These are phyloP conservation scores for Deuterostichococcus epilithicus DNA, from an alignment of 139 green algal species.

Conservation along the genomic window DNA sequence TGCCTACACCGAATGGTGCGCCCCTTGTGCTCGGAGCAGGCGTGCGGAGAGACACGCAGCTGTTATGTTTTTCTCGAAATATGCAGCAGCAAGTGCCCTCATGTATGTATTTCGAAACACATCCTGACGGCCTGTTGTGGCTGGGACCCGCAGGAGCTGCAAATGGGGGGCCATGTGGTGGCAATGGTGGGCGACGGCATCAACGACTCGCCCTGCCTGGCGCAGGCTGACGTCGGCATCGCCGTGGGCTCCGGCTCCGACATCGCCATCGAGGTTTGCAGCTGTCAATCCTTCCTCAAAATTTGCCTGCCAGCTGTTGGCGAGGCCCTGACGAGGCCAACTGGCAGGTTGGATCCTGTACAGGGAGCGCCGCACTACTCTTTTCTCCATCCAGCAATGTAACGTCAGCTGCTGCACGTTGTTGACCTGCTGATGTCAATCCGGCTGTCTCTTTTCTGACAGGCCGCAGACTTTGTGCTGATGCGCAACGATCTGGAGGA, in stretches of 20 bases:
- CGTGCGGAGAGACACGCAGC: too few relatives aligned
- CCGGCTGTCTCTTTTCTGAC: slow-evolving; percentile 17
- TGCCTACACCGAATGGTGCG: too few relatives aligned
- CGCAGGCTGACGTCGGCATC: slow-evolving; percentile 91
- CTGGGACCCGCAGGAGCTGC: slow-evolving; percentile 44
- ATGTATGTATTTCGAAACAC: background rate
- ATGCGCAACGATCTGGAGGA: slow-evolving; percentile 87
- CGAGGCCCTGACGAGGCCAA: too few relatives aligned
- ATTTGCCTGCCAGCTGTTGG: too few relatives aligned
- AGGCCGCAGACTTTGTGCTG: slow-evolving; percentile 90
- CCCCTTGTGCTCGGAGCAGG: too few relatives aligned
- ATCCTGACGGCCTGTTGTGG: background rate
- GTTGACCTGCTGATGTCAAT: too few relatives aligned
- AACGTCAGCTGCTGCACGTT: too few relatives aligned
- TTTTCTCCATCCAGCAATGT: background rate
- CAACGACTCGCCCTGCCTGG: slow-evolving; percentile 95
- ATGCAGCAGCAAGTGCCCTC: background rate
- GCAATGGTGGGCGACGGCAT: slow-evolving; percentile 98
- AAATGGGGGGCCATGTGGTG: slow-evolving; percentile 55
- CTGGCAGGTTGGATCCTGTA: too few relatives aligned
- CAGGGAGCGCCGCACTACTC: too few relatives aligned
- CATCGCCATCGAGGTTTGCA: slow-evolving; percentile 37
- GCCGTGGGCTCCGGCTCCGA: slow-evolving; percentile 79
- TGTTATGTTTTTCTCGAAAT: background rate
- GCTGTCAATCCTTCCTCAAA: too few relatives aligned